A percentile compares a stretch with the other conserved stretches of the same genome.
phyloP scores from a whole-genome alignment of 2,329 filamentous ascomycete genomes.

The Aspergillus sergii region DNA sequence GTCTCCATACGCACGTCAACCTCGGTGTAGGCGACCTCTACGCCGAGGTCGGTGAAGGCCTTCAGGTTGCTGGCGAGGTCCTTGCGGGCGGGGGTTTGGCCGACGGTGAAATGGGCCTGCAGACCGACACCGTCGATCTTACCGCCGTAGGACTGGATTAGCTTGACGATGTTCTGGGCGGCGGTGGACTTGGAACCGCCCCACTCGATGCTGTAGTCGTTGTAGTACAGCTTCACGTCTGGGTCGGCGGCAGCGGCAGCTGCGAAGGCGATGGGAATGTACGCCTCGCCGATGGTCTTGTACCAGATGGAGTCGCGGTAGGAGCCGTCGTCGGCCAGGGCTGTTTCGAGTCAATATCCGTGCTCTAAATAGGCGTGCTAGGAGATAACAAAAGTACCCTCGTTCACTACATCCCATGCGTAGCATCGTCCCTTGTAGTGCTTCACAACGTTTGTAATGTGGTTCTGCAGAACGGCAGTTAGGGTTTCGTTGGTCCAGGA shows the following conservation, averaged over 20 bases:
- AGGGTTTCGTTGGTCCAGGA: slow-evolving; percentile 64
- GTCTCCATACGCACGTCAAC: slow-evolving; percentile 54
- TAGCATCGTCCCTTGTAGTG: slow-evolving; percentile 42
- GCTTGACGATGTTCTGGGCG: slow-evolving; percentile 41
- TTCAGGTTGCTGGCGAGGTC: slow-evolving; percentile 43
- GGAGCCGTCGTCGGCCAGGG: slow-evolving; percentile 51
- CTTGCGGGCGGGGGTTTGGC: slow-evolving; percentile 43
- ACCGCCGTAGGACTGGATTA: slow-evolving; percentile 41
- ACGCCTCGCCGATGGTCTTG: slow-evolving; percentile 47
- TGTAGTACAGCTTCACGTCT: slow-evolving; percentile 47
- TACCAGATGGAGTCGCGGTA: slow-evolving; percentile 47
- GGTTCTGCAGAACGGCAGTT: slow-evolving; percentile 55
- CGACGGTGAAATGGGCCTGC: slow-evolving; percentile 45
- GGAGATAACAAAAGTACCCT: slow-evolving; percentile 25
- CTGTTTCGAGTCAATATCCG: slow-evolving; percentile 16
- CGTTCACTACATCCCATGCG: slow-evolving; percentile 46
- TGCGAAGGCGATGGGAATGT: slow-evolving; percentile 50
- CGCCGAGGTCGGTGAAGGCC: slow-evolving; percentile 39
- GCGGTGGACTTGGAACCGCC: slow-evolving; percentile 38
- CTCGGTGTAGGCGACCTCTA: slow-evolving; percentile 47
- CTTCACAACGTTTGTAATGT: slow-evolving; percentile 40
- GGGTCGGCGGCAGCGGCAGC: slow-evolving; percentile 62
- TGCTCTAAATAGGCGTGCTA: neutral
- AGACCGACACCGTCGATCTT: slow-evolving; percentile 54
- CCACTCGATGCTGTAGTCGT: slow-evolving; percentile 49